These are phyloP conservation scores for Pseudopediastrum boryanum DNA, from an alignment of 139 green algal genomes.

Conservation along the genomic window DNA sequence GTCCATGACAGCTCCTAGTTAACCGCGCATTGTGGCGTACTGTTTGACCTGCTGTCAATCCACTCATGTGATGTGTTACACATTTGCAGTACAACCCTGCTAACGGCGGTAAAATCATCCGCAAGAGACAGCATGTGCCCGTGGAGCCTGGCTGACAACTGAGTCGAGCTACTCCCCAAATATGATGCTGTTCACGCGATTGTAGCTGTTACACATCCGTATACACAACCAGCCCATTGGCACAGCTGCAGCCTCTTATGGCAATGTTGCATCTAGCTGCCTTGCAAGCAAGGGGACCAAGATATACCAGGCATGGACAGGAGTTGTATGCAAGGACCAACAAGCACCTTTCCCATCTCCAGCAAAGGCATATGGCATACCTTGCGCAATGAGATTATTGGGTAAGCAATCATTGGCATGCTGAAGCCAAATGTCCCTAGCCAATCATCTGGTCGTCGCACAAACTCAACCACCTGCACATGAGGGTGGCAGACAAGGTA, in stretches of 20 bases:
- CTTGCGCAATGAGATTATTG: slow-evolving; percentile 20
- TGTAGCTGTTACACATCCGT: no score
- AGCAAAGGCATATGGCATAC: not conserved
- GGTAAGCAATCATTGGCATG: slow-evolving; percentile 33
- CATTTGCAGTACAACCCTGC: no score
- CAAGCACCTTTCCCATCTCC: not conserved
- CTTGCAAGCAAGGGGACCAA: no score
- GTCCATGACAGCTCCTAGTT: not conserved
- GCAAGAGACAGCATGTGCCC: no score
- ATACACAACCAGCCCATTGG: not conserved
- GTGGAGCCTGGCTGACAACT: no score
- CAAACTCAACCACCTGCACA: slow-evolving; percentile 31
- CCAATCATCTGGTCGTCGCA: slow-evolving; percentile 29
- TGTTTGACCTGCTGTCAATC: no score
- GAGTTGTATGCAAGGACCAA: not conserved
- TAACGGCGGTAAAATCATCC: no score
- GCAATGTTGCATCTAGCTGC: not conserved
- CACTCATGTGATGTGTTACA: no score
- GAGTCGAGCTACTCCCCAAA: no score
- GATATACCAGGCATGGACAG: not conserved
- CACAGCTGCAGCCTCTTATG: slow-evolving; percentile 1
- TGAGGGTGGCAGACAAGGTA: not conserved
- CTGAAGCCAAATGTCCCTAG: slow-evolving; percentile 13
- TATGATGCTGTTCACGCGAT: no score
- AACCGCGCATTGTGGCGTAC: no score